phyloP scores from a whole-genome alignment of 1,284 basidiomycete genomes.

The Ceratobasidium sp. region DNA sequence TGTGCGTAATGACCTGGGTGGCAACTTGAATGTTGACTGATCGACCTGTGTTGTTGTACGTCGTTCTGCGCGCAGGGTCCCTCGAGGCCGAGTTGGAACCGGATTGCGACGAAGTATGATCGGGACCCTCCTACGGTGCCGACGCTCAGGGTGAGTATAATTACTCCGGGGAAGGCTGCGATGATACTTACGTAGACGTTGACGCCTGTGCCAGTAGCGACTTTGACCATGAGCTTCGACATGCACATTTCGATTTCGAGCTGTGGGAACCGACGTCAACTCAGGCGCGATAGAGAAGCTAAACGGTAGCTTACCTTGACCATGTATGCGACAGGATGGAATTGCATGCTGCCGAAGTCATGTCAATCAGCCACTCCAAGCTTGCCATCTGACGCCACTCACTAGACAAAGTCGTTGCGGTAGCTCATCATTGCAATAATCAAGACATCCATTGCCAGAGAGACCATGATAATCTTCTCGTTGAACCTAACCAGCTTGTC shows the following conservation, averaged over 20 bases:
- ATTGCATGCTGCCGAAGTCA: slow-evolving; percentile 33
- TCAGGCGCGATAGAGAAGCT: not conserved
- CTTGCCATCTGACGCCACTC: not conserved
- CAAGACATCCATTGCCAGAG: slow-evolving; percentile 39
- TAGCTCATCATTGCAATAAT: slow-evolving; percentile 42
- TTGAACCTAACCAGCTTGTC: slow-evolving; percentile 41
- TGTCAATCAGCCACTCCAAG: not conserved
- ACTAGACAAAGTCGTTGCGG: slow-evolving; percentile 39
- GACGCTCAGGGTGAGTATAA: not conserved
- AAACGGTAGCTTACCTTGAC: slow-evolving; percentile 34
- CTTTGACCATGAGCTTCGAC: slow-evolving; percentile 37
- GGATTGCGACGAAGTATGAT: slow-evolving; percentile 10
- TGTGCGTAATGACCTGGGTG: slow-evolving; percentile 22
- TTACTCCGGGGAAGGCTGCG: not conserved
- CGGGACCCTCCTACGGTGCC: slow-evolving; percentile 5
- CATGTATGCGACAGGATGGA: slow-evolving; percentile 40
- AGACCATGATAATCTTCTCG: slow-evolving; percentile 40
- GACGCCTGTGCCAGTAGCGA: slow-evolving; percentile 31
- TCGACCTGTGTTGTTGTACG: not conserved
- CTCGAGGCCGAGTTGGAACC: slow-evolving; percentile 6
- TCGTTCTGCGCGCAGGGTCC: slow-evolving; percentile 5
- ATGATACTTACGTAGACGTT: slow-evolving; percentile 7
- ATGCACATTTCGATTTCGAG: slow-evolving; percentile 41
- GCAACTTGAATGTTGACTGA: slow-evolving; percentile 34
- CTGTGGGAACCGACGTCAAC: not conserved